phyloP scores from a whole-genome alignment of 345 rosid genomes.

The Turritis glabra region DNA sequence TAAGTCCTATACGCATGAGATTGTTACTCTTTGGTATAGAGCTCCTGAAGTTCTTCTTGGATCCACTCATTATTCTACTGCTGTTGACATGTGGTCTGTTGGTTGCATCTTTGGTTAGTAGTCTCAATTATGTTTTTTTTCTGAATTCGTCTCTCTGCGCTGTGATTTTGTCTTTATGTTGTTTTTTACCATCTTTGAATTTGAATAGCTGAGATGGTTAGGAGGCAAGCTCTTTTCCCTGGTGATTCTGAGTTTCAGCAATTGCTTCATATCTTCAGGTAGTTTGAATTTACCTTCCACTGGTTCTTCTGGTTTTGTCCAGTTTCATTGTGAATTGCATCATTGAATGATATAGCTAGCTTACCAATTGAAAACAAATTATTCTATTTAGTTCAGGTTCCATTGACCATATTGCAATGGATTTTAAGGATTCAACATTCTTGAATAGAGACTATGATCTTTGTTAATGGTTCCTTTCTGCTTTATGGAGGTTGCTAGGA shows the following conservation, averaged over 20 bases:
- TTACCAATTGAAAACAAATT: neutral
- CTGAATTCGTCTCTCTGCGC: neutral
- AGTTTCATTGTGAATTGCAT: neutral
- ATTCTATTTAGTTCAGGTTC: neutral
- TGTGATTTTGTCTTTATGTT: constrained; percentile 5
- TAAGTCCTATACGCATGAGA: constrained; percentile 90
- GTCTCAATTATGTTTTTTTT: neutral
- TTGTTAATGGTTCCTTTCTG: neutral
- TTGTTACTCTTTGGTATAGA: constrained; percentile 93
- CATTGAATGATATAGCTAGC: neutral
- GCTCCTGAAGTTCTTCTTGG: constrained; percentile 96
- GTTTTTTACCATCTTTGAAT: neutral
- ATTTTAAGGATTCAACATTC: neutral
- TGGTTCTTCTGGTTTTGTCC: neutral
- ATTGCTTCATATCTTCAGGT: constrained; percentile 93
- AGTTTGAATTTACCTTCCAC: neutral
- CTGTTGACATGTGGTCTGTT: constrained; percentile 95
- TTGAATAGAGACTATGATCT: neutral
- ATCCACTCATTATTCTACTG: constrained; percentile 79
- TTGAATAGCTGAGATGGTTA: constrained; percentile 60
- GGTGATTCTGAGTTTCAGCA: constrained; percentile 97
- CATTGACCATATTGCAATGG: neutral
- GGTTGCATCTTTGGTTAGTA: constrained; percentile 85
- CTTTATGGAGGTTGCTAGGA: constrained; percentile 65
- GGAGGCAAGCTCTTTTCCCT: constrained; percentile 91